Conservation (phyloP, 768 basidiomycete species). For the Agaricus bisporus region DNA sequence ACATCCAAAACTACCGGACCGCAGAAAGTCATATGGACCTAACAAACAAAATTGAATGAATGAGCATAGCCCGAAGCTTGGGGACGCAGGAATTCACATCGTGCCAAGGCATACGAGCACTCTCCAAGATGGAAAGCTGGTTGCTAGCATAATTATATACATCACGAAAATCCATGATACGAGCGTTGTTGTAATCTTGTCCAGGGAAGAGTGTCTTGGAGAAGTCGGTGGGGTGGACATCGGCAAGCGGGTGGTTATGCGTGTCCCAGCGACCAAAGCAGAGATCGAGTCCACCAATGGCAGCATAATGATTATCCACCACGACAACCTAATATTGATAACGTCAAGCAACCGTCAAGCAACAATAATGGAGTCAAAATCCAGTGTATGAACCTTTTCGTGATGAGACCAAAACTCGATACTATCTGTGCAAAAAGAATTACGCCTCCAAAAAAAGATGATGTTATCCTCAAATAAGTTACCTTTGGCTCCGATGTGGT, state of each 20-base stretch:
- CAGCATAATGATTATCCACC: conserved; percentile 81
- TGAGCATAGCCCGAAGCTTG: not conserved
- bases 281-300: conserved; percentile 90
- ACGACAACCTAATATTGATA: conserved; percentile 49
- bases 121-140: conserved; percentile 60
- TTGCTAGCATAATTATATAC: conserved; percentile 76
- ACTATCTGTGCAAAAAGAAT: conserved; percentile 40
- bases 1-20: conserved; percentile 87
- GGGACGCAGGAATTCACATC: conserved; percentile 46
- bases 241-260: conserved; percentile 82
- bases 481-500: conserved; percentile 82
- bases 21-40: conserved; percentile 80
- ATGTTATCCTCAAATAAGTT: not conserved
- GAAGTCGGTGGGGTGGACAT: conserved; percentile 88
- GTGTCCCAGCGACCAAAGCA: conserved; percentile 99
- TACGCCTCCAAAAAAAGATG: not conserved
- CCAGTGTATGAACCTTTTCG: conserved; percentile 49
- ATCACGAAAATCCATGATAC: conserved; percentile 77
- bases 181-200: conserved; percentile 90
- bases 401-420: conserved; percentile 91
- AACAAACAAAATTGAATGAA: not conserved
- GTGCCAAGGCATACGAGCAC: conserved; percentile 90
- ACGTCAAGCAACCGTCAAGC: not conserved
- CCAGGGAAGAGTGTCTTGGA: conserved; percentile 83
- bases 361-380: not conserved